These are phyloP conservation scores for Bremia lactucae DNA, from an alignment of 352 stramenopile genomes.

Conservation along the genomic window DNA sequence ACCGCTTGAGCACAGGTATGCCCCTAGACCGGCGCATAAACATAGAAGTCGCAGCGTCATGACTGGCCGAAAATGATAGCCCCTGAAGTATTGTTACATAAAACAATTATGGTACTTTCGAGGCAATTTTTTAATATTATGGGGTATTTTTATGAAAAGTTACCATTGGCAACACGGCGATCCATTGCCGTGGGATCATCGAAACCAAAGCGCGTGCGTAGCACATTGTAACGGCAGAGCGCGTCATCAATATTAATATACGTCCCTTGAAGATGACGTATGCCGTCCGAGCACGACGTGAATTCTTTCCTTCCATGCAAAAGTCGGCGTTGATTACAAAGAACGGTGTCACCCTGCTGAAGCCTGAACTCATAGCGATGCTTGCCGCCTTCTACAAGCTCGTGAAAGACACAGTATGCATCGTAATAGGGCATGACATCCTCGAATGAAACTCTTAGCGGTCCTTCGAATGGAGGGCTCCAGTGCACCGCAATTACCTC, in stretches of 20 bases:
- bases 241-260: constrained; percentile 86
- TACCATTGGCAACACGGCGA: constrained; percentile 57
- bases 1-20: constrained; percentile 40
- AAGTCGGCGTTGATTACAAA: constrained; percentile 80
- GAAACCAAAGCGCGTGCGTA: constrained; percentile 42
- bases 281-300: constrained; percentile 45
- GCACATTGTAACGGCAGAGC: constrained; percentile 70
- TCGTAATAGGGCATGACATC: constrained; percentile 72
- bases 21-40: constrained; percentile 24
- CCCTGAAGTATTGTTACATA: background rate
- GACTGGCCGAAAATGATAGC: background rate
- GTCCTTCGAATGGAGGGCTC: constrained; percentile 91
- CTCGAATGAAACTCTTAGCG: constrained; percentile 69
- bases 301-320: constrained; percentile 77
- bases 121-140: constrained; percentile 11
- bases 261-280: constrained; percentile 75
- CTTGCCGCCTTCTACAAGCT: constrained; percentile 64
- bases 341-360: constrained; percentile 65
- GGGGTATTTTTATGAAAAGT: constrained; percentile 36
- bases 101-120: too few species aligned
- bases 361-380: constrained; percentile 73
- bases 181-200: constrained; percentile 42
- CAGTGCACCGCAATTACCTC: constrained; percentile 88
- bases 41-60: constrained; percentile 27
- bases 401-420: constrained; percentile 70